These are phyloP conservation scores for Hypoxylon sp. DNA, from an alignment of 2,329 filamentous ascomycete genomes.

Conservation along the genomic window DNA sequence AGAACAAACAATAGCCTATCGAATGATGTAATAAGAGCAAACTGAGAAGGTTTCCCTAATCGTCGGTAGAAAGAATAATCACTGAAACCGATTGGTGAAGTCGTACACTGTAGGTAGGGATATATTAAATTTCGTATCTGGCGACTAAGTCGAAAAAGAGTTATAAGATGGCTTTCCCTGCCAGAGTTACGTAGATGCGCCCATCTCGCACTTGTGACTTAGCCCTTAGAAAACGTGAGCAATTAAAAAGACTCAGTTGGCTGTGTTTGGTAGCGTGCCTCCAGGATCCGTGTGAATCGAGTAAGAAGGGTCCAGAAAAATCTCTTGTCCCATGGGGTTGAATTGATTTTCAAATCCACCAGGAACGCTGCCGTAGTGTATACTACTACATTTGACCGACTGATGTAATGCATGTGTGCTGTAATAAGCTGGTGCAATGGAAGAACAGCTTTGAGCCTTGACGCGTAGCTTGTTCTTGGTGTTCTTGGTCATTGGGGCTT, in stretches of 20 bases:
- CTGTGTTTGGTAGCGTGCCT: slow-evolving; percentile 17
- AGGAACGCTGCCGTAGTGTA: slow-evolving; percentile 24
- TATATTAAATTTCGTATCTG: slow-evolving; percentile 21
- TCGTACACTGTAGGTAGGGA: not conserved
- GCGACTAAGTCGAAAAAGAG: slow-evolving; percentile 6
- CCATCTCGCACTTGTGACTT: slow-evolving; percentile 14
- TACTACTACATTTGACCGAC: no score
- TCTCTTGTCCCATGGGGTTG: slow-evolving; percentile 17
- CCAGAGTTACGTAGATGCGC: slow-evolving; percentile 8
- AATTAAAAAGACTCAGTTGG: slow-evolving; percentile 26
- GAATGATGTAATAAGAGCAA: slow-evolving; percentile 29
- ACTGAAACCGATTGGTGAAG: slow-evolving; percentile 12
- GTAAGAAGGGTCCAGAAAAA: slow-evolving; percentile 8
- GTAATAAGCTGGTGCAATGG: not conserved
- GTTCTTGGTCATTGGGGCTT: not conserved
- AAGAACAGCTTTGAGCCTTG: not conserved
- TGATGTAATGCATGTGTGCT: not conserved
- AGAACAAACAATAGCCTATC: slow-evolving; percentile 25
- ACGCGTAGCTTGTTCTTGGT: not conserved
- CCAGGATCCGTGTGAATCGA: slow-evolving; percentile 27
- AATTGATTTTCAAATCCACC: slow-evolving; percentile 21
- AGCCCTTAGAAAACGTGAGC: slow-evolving; percentile 28
- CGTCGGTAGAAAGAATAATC: slow-evolving; percentile 13
- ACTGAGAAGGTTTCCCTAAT: slow-evolving; percentile 18
- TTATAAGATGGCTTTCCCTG: slow-evolving; percentile 7